Conservation (phyloP, 352 stramenopile species). For the Halophytophthora polymorphica region DNA sequence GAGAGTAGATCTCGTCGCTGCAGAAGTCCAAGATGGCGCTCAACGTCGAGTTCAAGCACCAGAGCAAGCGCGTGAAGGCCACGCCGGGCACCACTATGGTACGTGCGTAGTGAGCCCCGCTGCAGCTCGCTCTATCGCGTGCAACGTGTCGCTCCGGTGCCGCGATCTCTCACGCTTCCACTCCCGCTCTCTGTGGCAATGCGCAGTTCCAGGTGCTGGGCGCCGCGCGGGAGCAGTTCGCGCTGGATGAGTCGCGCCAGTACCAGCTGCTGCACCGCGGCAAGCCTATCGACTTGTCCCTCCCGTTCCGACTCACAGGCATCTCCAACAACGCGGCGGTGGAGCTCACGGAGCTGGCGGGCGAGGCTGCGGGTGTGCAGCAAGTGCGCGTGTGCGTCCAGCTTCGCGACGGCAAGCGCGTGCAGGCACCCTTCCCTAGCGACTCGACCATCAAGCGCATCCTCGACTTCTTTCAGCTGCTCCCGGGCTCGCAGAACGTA, state of each 20-base stretch:
- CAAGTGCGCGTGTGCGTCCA: constrained; percentile 84
- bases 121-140: background rate
- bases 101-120: background rate
- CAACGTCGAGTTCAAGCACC: constrained; percentile 67
- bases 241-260: constrained; percentile 34
- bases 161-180: background rate
- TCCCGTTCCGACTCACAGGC: constrained; percentile 82
- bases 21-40: constrained; percentile 54
- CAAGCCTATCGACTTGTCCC: constrained; percentile 65
- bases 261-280: constrained; percentile 70
- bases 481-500: constrained; percentile 44
- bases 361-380: constrained; percentile 23
- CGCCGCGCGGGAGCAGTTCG: constrained; percentile 51
- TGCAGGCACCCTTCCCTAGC: constrained; percentile 60
- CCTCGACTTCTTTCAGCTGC: constrained; percentile 48
- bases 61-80: constrained; percentile 74
- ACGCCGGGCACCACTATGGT: constrained; percentile 78
- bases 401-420: constrained; percentile 65
- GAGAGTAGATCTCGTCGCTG: background rate
- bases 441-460: constrained; percentile 58
- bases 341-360: constrained; percentile 49
- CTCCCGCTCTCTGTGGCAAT: background rate
- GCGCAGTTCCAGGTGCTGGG: constrained; percentile 75
- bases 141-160: background rate
- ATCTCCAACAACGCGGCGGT: constrained; percentile 82